Evolutionary conservation across 768 basidiomycete genomes (phyloP).

Genomic region (Stropharia rugosoannulata): DNA sequence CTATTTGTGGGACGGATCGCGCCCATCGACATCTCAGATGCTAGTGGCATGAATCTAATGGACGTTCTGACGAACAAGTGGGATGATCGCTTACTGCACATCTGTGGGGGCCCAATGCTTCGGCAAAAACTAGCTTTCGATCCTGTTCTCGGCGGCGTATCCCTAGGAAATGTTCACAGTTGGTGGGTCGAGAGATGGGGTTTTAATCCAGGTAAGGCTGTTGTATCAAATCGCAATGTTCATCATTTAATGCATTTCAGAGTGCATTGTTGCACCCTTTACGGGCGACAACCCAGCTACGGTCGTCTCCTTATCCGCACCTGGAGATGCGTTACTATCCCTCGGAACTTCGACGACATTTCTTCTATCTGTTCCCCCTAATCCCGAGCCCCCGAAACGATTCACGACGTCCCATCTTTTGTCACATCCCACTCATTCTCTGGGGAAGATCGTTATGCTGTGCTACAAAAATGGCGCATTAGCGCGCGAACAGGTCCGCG

Average conservation of each 20-base stretch:
- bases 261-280: constrained; percentile 79
- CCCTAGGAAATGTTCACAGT: constrained; percentile 59
- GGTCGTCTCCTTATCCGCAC: constrained; percentile 68
- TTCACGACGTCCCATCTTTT: constrained; percentile 77
- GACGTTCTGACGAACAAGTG: constrained; percentile 71
- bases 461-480: constrained; percentile 91
- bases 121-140: constrained; percentile 72
- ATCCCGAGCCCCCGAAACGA: constrained; percentile 60
- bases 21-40: constrained; percentile 85
- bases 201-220: constrained; percentile 54
- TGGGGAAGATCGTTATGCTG: constrained; percentile 83
- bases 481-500: constrained; percentile 74
- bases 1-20: constrained; percentile 77
- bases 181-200: constrained; percentile 82
- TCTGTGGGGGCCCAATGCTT: constrained; percentile 68
- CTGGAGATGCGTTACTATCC: constrained; percentile 82
- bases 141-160: constrained; percentile 69
- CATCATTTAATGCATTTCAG: constrained; percentile 28
- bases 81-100: constrained; percentile 64
- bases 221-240: neutral
- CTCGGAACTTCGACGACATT: constrained; percentile 89
- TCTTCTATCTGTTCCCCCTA: constrained; percentile 72
- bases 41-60: constrained; percentile 91
- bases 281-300: constrained; percentile 92
- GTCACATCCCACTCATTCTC: constrained; percentile 60